phyloP scores from a whole-genome alignment of 805 yeast genomes.

The Pichia rugopelliculosa region DNA sequence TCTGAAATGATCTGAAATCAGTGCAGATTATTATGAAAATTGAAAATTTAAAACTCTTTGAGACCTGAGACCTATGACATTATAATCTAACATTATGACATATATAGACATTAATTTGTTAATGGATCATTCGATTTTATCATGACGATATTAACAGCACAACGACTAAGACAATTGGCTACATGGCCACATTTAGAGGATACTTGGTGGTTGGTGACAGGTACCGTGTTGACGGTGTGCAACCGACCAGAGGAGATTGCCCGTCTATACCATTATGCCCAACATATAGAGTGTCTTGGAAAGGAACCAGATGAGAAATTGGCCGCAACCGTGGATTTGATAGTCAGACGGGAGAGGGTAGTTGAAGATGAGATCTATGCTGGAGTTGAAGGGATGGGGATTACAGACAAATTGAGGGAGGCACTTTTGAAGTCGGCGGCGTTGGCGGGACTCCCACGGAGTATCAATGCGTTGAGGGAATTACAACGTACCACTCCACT shows the following conservation, averaged over 20 bases:
- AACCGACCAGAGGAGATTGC: constrained; percentile 81
- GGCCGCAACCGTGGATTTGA: too few species aligned
- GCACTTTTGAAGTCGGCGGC: constrained; percentile 74
- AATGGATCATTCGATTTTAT: too few species aligned
- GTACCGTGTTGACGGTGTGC: constrained; percentile 52
- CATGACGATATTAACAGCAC: constrained; percentile 39
- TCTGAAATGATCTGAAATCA: too few species aligned
- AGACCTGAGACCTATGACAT: too few species aligned
- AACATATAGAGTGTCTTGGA: constrained; percentile 19
- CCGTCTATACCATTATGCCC: constrained; percentile 60
- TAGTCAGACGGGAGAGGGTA: too few species aligned
- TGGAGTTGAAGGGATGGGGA: too few species aligned
- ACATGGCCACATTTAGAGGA: constrained; percentile 46
- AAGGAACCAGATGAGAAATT: background rate
- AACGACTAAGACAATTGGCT: constrained; percentile 46
- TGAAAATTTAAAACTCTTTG: too few species aligned
- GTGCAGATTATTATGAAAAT: too few species aligned
- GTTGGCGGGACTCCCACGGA: constrained; percentile 74
- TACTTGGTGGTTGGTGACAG: constrained; percentile 45
- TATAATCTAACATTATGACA: too few species aligned
- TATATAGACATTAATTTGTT: too few species aligned
- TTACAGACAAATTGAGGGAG: constrained; percentile 57
- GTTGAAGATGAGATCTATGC: too few species aligned
- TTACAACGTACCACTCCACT: background rate
- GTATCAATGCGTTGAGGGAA: constrained; percentile 65